These are phyloP conservation scores for Gnomoniopsis sp. DNA, from an alignment of 2,329 filamentous ascomycete species.

Conservation along the genomic window DNA sequence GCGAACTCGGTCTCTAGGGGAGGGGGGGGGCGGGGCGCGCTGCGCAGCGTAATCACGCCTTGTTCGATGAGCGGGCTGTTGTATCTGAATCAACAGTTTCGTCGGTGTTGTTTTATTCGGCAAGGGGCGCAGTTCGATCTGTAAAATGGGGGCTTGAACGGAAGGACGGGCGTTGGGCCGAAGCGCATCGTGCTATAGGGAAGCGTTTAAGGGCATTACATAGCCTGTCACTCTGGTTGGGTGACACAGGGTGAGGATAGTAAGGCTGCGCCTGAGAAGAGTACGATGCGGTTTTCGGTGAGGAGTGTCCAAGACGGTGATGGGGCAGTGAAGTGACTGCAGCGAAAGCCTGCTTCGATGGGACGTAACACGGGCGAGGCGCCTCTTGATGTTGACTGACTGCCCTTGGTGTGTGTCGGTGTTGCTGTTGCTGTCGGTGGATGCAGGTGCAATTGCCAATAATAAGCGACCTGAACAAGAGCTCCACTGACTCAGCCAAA, in stretches of 20 bases:
- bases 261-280: constrained; percentile 7
- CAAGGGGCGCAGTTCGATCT: constrained; percentile 16
- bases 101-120: constrained; percentile 15
- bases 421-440: constrained; percentile 7
- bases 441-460: neutral
- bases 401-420: neutral
- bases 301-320: neutral
- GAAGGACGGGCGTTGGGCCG: constrained; percentile 16
- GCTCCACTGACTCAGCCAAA: constrained; percentile 16
- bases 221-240: constrained; percentile 11
- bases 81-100: neutral
- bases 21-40: neutral
- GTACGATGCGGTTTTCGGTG: neutral
- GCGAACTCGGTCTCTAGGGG: neutral
- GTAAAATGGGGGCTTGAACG: constrained; percentile 17
- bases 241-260: constrained; percentile 7
- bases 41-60: neutral
- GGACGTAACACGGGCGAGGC: constrained; percentile 12
- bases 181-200: constrained; percentile 18
- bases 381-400: neutral
- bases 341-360: constrained; percentile 12
- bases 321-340: neutral
- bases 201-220: constrained; percentile 16
- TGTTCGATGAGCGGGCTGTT: neutral
- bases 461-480: neutral